Base-by-base conservation (phyloP, 352 stramenopile species). In the Pythium pyrilobum region DNA sequence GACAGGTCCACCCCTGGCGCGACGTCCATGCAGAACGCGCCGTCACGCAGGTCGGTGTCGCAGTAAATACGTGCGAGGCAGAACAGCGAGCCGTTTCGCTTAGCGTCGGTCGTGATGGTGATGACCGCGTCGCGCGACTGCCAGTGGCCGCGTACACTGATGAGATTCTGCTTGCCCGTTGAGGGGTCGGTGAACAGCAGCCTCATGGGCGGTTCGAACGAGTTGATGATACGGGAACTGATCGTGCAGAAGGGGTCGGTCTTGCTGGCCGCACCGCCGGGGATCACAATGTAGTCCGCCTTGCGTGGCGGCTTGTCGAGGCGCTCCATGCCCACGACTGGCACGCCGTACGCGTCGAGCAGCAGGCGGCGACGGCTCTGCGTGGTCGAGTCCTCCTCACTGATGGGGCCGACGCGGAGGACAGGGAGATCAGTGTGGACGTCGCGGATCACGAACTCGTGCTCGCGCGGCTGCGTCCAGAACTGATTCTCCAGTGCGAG, bases 321-420 rank as follows among this genome's bases (percentile, higher is more conserved):
- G 7, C 31, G 33, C 20, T 59, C 39, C 38, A 58, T 57, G 44
- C 59, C 29, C 1, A 53, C 59, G 15, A 66, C 29, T 0, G 59
- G 59, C 10, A 66, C 45, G 12, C 45, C 32, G 20, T 57, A 66
- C n/a, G 49, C 49, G 20, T 66, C 57, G 8, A 60, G 51, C 24
- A 66, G 24, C 37, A 61, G 28, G 0, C 38, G 44, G 32, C 42
- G 39, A 10, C 37, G 29, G 31, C 45, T 23, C 15, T 15, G 51
- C 23, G 15, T 31, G 2, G 34, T 45, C 10, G 39, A 24, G 6
- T 66, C 51, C 0, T 38, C 34, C 18, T 47, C 31, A 3, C 1
- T 52, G 28, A 52, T 51, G n/a, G 57, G 36, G 6, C 24, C 32
- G 11, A 64, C n/a, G 12, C 37, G 32, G 31, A 59, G 59, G 8